Conservation (phyloP, 2,329 filamentous ascomycete genomes). For the Drechslerella coelobrocha region DNA sequence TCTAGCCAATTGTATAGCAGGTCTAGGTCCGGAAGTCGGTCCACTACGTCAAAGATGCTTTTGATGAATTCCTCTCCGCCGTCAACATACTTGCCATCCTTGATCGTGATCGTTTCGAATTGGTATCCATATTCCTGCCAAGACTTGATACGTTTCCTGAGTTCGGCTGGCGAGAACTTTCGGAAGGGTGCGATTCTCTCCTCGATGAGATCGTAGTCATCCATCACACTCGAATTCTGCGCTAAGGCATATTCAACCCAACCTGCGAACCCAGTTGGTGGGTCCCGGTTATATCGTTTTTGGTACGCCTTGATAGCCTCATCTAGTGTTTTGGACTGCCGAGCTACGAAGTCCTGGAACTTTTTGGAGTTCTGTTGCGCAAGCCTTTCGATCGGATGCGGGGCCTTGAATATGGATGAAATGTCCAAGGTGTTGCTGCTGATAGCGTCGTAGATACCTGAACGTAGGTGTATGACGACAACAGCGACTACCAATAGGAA, state of each 20-base stretch:
- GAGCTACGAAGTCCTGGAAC: slow-evolving; percentile 9
- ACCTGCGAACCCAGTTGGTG: slow-evolving; percentile 61
- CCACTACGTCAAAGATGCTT: slow-evolving; percentile 36
- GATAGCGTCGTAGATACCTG: slow-evolving; percentile 23
- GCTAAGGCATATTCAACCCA: slow-evolving; percentile 61
- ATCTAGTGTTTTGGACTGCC: slow-evolving; percentile 34
- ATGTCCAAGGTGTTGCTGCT: slow-evolving; percentile 22
- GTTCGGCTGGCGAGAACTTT: slow-evolving; percentile 28
- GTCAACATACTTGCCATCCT: slow-evolving; percentile 55
- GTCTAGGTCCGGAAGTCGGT: slow-evolving; percentile 51
- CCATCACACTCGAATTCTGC: slow-evolving; percentile 61
- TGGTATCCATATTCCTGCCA: slow-evolving; percentile 24
- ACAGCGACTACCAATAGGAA: neutral
- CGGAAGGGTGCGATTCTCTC: slow-evolving; percentile 60
- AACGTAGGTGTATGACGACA: slow-evolving; percentile 10
- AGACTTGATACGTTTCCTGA: slow-evolving; percentile 19
- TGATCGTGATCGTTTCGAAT: slow-evolving; percentile 54
- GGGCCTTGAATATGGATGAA: slow-evolving; percentile 10
- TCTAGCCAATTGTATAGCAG: slow-evolving; percentile 55
- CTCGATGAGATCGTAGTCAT: slow-evolving; percentile 63
- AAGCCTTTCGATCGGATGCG: slow-evolving; percentile 41
- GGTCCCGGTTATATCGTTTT: slow-evolving; percentile 60
- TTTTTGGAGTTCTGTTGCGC: slow-evolving; percentile 16
- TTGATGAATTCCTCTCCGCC: slow-evolving; percentile 23
- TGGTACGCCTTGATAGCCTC: slow-evolving; percentile 57